These are phyloP conservation scores for Aureobasidium sp. DNA, from an alignment of 2,329 filamentous ascomycete species.

Conservation along the genomic window DNA sequence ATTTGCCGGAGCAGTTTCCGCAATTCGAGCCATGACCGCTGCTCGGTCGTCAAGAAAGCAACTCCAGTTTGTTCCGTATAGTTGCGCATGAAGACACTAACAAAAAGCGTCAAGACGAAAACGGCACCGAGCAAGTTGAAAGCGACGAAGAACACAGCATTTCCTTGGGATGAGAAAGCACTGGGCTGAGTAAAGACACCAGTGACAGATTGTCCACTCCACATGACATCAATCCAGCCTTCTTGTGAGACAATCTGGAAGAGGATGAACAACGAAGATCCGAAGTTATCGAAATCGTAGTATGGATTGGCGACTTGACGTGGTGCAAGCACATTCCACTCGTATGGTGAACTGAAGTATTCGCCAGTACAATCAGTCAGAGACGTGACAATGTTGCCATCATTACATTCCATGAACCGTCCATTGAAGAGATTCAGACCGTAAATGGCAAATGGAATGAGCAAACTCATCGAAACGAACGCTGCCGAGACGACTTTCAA, in stretches of 20 bases:
- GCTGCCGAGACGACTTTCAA: slow-evolving; percentile 91
- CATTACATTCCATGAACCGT: slow-evolving; percentile 72
- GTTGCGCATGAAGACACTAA: slow-evolving; percentile 99
- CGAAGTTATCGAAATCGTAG: slow-evolving; percentile 92
- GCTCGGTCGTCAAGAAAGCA: slow-evolving; percentile 88
- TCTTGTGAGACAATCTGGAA: slow-evolving; percentile 99
- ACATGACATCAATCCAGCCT: slow-evolving; percentile 93
- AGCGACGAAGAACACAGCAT: slow-evolving; percentile 87
- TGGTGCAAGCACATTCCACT: slow-evolving; percentile 78
- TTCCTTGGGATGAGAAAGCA: slow-evolving; percentile 62
- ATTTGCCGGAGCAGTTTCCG: slow-evolving; percentile 87
- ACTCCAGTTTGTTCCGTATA: slow-evolving; percentile 98
- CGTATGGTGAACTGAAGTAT: slow-evolving; percentile 65
- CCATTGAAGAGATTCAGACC: slow-evolving; percentile 89
- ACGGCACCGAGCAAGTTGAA: slow-evolving; percentile 96
- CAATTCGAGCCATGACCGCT: slow-evolving; percentile 92
- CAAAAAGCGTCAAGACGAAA: slow-evolving; percentile 93
- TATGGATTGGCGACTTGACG: slow-evolving; percentile 72
- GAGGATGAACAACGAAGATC: slow-evolving; percentile 86
- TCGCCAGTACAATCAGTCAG: slow-evolving; percentile 77
- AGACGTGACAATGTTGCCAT: slow-evolving; percentile 47
- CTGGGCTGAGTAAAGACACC: slow-evolving; percentile 66
- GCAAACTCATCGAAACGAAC: slow-evolving; percentile 84
- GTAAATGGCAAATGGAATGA: slow-evolving; percentile 96
- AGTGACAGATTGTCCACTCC: slow-evolving; percentile 71